Evolutionary conservation across 495 filamentous ascomycete species (phyloP), one percentile per base, ranked within the genome.

Genomic region (Gamarada debralockiae): DNA sequence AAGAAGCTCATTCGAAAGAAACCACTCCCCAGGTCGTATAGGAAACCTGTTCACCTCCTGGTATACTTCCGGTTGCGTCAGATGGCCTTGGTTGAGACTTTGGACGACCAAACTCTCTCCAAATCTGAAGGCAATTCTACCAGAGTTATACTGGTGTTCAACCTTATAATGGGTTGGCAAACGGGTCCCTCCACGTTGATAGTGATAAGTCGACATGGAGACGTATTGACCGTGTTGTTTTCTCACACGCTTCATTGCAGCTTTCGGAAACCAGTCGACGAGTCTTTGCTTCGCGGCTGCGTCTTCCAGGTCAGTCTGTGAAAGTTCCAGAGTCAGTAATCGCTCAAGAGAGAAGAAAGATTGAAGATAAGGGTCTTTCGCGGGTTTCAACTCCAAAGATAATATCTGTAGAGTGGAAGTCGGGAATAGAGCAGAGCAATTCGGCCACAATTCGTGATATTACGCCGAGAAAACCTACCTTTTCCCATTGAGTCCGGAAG

Each of bases 51-150:
- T 21, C 9, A 17, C 10, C 8, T 43, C 40, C 7, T 7, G 4
- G 18, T 20, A 43, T 21, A 22, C 15, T 3, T 7, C 15, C 21
- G 40, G 40, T 23, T 4, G 3, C 6, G 15, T 21, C n/a, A 10
- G 27, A 29, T 4, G 27, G 10, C 10, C 40, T 23, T 18, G 17
- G 13, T 21, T 21, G 3, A 43, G 20, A 43, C 15, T 20, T 14
- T 20, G 18, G 40, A 43, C 40, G 9, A 7, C 17, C 3, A 43
- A 20, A 7, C 4, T 6, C 9, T 52, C 52, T 10, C 40, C n/a
- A n/a, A 45, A 3, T 18, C 34, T 59, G 33, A 41, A 31, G 3
- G 52, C 60, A 38, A 63, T 21, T 17, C 60, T 59, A 17, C 60
- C 60, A 27, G 41, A 52, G 13, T 29, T 46, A 42, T 55, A 58